A percentile compares a stretch with the other conserved stretches of the same genome.
Conservation (phyloP, 768 basidiomycete species). For the Hypholoma sublateritium region DNA sequence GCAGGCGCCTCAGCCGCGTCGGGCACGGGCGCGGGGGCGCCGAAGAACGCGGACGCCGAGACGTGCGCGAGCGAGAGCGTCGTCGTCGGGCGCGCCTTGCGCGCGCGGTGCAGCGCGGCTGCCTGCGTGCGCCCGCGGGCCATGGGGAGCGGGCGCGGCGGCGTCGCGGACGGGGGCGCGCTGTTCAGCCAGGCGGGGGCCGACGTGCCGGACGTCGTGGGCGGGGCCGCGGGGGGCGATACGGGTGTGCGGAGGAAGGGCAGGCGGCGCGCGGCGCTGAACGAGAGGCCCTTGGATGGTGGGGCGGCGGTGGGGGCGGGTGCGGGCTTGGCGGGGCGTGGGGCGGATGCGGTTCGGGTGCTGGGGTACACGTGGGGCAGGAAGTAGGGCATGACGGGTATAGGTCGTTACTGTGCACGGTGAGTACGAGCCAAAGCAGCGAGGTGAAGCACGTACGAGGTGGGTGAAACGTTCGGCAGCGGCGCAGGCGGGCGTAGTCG, state of each 20-base stretch:
- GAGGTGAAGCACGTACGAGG: neutral
- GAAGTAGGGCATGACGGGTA: neutral
- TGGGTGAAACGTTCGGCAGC: neutral
- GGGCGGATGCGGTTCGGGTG: neutral
- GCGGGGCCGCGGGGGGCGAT: neutral
- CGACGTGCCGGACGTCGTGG: neutral
- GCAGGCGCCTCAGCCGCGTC: no score
- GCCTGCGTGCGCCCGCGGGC: neutral
- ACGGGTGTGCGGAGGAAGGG: conserved; percentile 1
- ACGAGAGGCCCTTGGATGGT: neutral
- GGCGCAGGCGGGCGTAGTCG: neutral
- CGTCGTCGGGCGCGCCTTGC: conserved; percentile 9
- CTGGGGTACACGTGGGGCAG: neutral
- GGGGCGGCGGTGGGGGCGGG: neutral
- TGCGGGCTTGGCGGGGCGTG: neutral
- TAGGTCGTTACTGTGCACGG: neutral
- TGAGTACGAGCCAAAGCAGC: neutral
- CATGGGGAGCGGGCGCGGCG: neutral
- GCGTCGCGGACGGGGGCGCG: neutral
- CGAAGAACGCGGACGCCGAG: neutral
- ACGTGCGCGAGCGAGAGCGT: conserved; percentile 8
- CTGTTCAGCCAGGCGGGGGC: neutral
- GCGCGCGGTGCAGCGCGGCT: conserved; percentile 5
- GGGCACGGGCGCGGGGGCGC: neutral
- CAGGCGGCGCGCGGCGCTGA: conserved; percentile 1